Conservation (phyloP, 306 rosid genomes). For the Cucumis hystrix region DNA sequence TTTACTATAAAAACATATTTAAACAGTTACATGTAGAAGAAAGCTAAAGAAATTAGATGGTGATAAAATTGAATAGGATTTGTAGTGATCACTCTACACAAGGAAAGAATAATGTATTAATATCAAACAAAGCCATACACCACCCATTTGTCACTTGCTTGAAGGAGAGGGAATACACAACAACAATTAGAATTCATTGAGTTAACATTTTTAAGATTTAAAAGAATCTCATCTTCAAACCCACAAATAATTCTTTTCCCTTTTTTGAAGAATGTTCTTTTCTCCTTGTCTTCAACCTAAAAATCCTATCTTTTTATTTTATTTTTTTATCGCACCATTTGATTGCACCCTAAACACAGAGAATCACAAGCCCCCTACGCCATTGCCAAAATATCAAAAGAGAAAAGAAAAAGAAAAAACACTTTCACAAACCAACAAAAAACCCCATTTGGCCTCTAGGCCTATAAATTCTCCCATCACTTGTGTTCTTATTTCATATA, state of each 20-base stretch:
- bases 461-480: not conserved
- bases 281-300: slow-evolving; percentile 19
- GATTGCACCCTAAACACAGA: not conserved
- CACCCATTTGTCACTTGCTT: slow-evolving; percentile 9
- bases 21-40: not conserved
- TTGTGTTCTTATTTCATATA: not conserved
- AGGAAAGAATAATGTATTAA: slow-evolving; percentile 37
- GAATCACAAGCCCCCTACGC: not conserved
- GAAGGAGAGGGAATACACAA: slow-evolving; percentile 4
- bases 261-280: slow-evolving; percentile 30
- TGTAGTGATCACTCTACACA: not conserved
- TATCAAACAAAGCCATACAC: not conserved
- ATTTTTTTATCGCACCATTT: not conserved
- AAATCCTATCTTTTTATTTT: not conserved
- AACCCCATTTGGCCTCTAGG: not conserved
- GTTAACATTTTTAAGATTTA: not conserved
- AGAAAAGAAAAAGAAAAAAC: not conserved
- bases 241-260: slow-evolving; percentile 19
- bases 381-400: not conserved
- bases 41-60: not conserved
- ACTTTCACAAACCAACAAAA: not conserved
- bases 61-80: not conserved
- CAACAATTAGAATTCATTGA: not conserved
- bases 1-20: no score
- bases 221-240: slow-evolving; percentile 17